Evolutionary conservation across 345 rosid genomes (phyloP).

Genomic region (Euphorbia lathyris): DNA sequence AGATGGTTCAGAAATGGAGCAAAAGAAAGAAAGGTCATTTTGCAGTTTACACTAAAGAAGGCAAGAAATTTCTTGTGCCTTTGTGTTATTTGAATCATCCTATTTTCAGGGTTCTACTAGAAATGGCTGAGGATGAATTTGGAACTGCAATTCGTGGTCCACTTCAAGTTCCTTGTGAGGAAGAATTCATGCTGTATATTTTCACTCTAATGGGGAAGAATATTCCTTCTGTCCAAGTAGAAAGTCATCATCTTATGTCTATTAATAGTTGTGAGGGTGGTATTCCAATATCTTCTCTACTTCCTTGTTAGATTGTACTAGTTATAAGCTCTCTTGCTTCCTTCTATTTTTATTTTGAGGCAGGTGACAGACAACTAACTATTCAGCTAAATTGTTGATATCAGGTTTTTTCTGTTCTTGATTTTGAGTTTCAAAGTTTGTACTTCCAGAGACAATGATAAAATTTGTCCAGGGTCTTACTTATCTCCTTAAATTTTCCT

Average conservation of each 20-base stretch:
- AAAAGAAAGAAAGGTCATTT: slow-evolving; percentile 50
- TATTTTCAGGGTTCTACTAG: slow-evolving; percentile 44
- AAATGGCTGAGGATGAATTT: slow-evolving; percentile 57
- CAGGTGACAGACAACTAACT: background rate
- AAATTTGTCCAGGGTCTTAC: too few species aligned
- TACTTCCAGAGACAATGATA: background rate
- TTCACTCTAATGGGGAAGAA: slow-evolving; percentile 32
- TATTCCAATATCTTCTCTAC: slow-evolving; percentile 31
- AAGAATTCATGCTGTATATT: slow-evolving; percentile 43
- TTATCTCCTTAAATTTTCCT: too few species aligned
- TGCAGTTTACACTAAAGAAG: slow-evolving; percentile 48
- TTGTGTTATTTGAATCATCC: slow-evolving; percentile 47
- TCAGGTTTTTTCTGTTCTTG: background rate
- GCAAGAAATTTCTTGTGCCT: slow-evolving; percentile 48
- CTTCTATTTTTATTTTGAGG: background rate
- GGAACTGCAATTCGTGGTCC: slow-evolving; percentile 45
- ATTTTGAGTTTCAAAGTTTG: background rate
- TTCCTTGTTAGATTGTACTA: slow-evolving; percentile 13
- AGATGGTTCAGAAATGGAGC: slow-evolving; percentile 40
- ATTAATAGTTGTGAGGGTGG: slow-evolving; percentile 32
- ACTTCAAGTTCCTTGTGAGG: slow-evolving; percentile 48
- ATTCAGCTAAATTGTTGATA: background rate
- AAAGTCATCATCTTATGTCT: slow-evolving; percentile 21
- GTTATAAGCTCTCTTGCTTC: background rate
- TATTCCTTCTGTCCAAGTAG: slow-evolving; percentile 24